Evolutionary conservation across 805 yeast species (phyloP), one percentile per base, ranked within the genome.

Genomic region (Torulaspora quercuum): DNA sequence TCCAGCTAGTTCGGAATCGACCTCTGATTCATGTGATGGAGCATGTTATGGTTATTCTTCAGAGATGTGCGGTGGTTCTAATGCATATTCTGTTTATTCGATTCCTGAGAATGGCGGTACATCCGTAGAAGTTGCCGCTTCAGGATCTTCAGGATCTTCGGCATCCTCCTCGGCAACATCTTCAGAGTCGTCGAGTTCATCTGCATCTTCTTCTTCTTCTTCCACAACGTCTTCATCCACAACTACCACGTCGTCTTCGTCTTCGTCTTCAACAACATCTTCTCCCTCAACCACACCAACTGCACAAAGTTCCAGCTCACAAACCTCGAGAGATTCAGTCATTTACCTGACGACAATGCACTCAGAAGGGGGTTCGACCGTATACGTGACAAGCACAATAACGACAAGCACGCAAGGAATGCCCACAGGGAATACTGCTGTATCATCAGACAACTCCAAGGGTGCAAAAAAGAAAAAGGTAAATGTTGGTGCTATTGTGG

Each of bases 11-110:
- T 33, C 45, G 8, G 44, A 44, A n/a, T 19, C 52, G 3, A 32
- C 46, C 7, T 28, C 55, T 3, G 28, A 18, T 8, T 31, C 47
- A 4, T 59, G 64, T 42, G 37, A 45, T 37, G 45, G 57, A 0
- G 22, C 48, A 5, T 85, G 95, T 58, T 61, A 51, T 22, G 92
- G 87, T 6, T 83, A 69, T 50, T 67, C 69, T 5, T 6, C 30
- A 1, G 82, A 81, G 41, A 65, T 54, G 35, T 85, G 95, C 63
- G 87, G 87, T 45, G 82, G 82, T 24, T 64, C 71, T 11, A 37
- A 52, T 29, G 67, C 73, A 24, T 80, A 64, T 48, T 57, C 68
- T 16, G 68, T 77, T 16, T 76, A 64, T 43, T 60, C 69, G 6
- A 61, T 65, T 33, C 63, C 41, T 14, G 53, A 35, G 25, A 29